Evolutionary conservation across 352 stramenopile species (phyloP), one percentile per base, ranked within the genome.

Genomic region (Pythium periplocum): DNA sequence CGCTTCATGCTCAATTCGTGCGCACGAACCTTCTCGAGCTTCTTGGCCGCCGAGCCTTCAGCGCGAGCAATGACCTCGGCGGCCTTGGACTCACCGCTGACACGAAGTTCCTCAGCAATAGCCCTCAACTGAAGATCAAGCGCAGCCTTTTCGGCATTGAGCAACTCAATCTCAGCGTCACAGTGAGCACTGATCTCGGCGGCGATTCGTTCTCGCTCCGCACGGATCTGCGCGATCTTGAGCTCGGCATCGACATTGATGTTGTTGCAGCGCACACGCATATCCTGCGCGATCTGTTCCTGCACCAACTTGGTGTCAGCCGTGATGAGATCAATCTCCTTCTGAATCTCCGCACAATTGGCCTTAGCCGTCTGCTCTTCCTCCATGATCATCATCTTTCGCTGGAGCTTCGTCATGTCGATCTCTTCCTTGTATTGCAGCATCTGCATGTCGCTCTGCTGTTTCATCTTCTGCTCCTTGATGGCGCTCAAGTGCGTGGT

Each of bases 391-490:
- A 74, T 66, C 68, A 81, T 77, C 32, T 49, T 56, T 7, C 75
- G 75, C 39, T 70, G 66, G 6, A 87, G 51, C 46, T 81, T 78
- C 26, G 68, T 75, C 45, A 66, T 76, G 42, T 80, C 68, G 39
- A 79, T 77, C 63, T 77, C 70, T 45, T 79, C 69, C 60, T 77
- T 74, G 61, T 74, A 77, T 46, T 69, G 60, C 17, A 92, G 64
- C 62, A 80, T 58, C 62, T 87, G 75, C 81, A 92, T 87, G 62
- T 83, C 76, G 57, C 69, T 79, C 59, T 85, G 74, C 55, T 87
- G 81, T 59, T 89, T 83, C 81, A 89, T 90, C 48, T 74, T 83
- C 55, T 89, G 73, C 67, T 87, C 74, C 42, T 82, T 78, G 66
- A 87, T 78, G 35, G 77, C 66, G 54, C 73, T 85, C 49, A 80